Percentiles rank a stretch among this genome's conserved stretches.
Evolutionary conservation across 2,329 filamentous ascomycete genomes (phyloP).

Genomic region (Trichoderma cornu-damae): DNA sequence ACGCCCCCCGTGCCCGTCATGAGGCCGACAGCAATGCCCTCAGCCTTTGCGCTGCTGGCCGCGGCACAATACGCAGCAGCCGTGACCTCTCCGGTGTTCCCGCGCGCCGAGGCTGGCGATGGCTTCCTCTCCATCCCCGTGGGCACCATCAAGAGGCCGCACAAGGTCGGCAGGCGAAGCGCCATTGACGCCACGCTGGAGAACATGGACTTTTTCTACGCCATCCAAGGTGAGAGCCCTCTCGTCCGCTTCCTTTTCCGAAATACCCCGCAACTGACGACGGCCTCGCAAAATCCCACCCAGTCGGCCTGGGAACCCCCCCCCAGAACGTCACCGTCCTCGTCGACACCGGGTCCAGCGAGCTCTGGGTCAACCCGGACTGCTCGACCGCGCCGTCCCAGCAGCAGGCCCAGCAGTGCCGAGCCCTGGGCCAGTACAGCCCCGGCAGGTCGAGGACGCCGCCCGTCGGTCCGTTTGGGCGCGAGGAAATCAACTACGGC

Average conservation of each 20-base stretch:
- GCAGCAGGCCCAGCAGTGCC: slow-evolving; percentile 36
- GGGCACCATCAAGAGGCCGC: slow-evolving; percentile 28
- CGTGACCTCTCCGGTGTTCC: slow-evolving; percentile 22
- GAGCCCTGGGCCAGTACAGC: slow-evolving; percentile 41
- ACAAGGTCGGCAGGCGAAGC: slow-evolving; percentile 25
- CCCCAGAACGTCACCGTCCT: slow-evolving; percentile 43
- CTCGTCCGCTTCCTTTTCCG: neutral
- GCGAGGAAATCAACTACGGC: slow-evolving; percentile 37
- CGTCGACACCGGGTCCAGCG: slow-evolving; percentile 49
- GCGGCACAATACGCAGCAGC: slow-evolving; percentile 10
- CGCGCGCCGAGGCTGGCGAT: slow-evolving; percentile 30
- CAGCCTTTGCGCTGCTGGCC: slow-evolving; percentile 20
- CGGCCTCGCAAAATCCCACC: too few relatives aligned
- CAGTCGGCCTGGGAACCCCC: slow-evolving; percentile 42
- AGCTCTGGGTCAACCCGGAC: slow-evolving; percentile 52
- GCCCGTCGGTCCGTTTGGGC: slow-evolving; percentile 34
- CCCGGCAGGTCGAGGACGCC: slow-evolving; percentile 38
- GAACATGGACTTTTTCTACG: slow-evolving; percentile 38
- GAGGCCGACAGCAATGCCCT: slow-evolving; percentile 17
- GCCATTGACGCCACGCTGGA: slow-evolving; percentile 31
- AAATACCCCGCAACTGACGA: too few relatives aligned
- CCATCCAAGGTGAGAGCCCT: slow-evolving; percentile 33
- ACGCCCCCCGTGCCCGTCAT: slow-evolving; percentile 8
- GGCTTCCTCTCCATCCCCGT: slow-evolving; percentile 37
- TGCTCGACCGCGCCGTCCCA: slow-evolving; percentile 38